Base-by-base conservation (phyloP, 1,139 yeast species). In the Sugiyamaella novakii region DNA sequence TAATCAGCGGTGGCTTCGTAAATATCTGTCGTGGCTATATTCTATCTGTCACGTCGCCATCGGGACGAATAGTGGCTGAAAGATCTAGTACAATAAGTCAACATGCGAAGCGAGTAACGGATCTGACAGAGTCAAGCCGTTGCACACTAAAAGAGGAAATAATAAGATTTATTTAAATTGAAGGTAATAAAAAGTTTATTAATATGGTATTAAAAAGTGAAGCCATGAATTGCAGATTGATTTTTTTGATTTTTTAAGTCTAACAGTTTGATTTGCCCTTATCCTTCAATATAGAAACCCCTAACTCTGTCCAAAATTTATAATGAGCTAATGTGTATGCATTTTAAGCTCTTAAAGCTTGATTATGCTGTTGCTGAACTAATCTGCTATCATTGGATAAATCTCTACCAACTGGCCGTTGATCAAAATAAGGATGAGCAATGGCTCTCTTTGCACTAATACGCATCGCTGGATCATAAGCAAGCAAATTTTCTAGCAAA, bases 381-480 rank as follows among this genome's bases (percentile, higher is more conserved):
- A 44, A 22, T 30, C 43, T 14, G 3, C 12, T 24, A 12, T 39
- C 43, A n/a, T 39, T 30, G 6, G 43, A 17, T 34, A 30, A n/a
- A 7, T 39, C 43, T 29, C 37, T 17, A 11, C 15, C 43, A 19
- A 28, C 49, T n/a, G 49, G 21, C 39, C 47, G 17, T 43, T 50
- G 24, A 54, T 54, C 59, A 72, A 92, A 94, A 69, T 92, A 92
- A 10, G 96, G 95, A 69, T 92, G 98, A 55, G 79, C 69, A 56
- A 91, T 77, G 2, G 98, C 96, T 55, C 97, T 77, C 71, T 91
- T 91, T 44, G 98, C 98, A 63, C 95, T 85, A 61, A 92, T 87
- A 67, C 99, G 78, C 58, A 85, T 81, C 51, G 96, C 91, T 18
- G 98, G 98, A 67, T 92, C 98, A 68, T 88, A 92, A 6, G 86